Evolutionary conservation across 1,284 basidiomycete species (phyloP).

Genomic region (Cryptococcus deneoformans): DNA sequence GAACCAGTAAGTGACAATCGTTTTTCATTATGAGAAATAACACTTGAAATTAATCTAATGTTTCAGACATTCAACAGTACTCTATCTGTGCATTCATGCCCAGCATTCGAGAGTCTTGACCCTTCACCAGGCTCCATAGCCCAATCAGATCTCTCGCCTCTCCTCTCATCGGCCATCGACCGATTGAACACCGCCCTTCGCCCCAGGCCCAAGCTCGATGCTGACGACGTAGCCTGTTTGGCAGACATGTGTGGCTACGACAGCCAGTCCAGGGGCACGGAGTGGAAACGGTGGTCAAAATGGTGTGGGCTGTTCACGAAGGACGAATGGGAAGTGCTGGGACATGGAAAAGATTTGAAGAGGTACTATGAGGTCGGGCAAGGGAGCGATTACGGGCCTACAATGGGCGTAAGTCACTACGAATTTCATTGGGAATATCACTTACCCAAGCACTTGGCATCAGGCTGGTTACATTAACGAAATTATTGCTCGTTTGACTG

Average conservation of each 20-base stretch:
- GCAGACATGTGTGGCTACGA: slow-evolving; percentile 77
- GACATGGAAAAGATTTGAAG: slow-evolving; percentile 68
- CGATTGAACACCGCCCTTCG: slow-evolving; percentile 57
- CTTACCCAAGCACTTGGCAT: background rate
- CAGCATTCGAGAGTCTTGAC: slow-evolving; percentile 53
- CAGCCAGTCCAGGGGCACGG: slow-evolving; percentile 51
- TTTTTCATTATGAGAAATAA: background rate
- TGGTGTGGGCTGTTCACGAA: slow-evolving; percentile 67
- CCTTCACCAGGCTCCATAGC: slow-evolving; percentile 49
- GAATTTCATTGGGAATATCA: too few relatives aligned
- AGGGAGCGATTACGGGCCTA: slow-evolving; percentile 60
- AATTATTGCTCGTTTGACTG: slow-evolving; percentile 71
- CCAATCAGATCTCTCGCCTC: slow-evolving; percentile 57
- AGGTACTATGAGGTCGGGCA: slow-evolving; percentile 64
- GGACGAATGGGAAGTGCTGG: slow-evolving; percentile 61
- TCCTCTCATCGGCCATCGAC: slow-evolving; percentile 53
- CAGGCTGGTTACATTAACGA: slow-evolving; percentile 77
- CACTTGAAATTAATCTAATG: background rate
- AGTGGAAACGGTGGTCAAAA: slow-evolving; percentile 55
- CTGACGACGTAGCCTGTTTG: slow-evolving; percentile 60
- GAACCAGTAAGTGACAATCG: slow-evolving; percentile 1
- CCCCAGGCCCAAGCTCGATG: slow-evolving; percentile 61
- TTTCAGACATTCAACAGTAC: slow-evolving; percentile 62
- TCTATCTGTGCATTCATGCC: slow-evolving; percentile 66
- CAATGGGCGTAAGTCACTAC: slow-evolving; percentile 14